Evolutionary conservation across 2,329 filamentous ascomycete genomes (phyloP).

Genomic region (Thelonectria olida): DNA sequence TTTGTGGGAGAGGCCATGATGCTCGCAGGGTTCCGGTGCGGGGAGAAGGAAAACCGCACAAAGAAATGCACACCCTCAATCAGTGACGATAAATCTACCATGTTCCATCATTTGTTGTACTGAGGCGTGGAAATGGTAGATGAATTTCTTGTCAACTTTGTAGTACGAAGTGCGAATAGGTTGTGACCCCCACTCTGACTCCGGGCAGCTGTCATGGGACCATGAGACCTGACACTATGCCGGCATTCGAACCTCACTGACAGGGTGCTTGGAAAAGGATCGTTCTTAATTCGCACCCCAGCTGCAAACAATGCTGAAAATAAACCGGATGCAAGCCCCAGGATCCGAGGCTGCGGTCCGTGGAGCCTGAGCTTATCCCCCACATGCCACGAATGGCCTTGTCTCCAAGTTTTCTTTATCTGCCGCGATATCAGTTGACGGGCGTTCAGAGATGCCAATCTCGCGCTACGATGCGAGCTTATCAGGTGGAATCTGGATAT

Average conservation of each 20-base stretch:
- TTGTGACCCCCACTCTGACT: too few relatives aligned
- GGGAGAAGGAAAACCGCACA: too few relatives aligned
- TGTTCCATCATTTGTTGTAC: not conserved
- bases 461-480: slow-evolving; percentile 8
- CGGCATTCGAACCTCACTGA: not conserved
- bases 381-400: not conserved
- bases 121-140: too few relatives aligned
- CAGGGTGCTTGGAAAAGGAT: not conserved
- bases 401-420: not conserved
- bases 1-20: too few relatives aligned
- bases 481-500: slow-evolving; percentile 3
- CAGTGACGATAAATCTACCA: too few relatives aligned
- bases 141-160: too few relatives aligned
- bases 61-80: too few relatives aligned
- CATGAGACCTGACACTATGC: too few relatives aligned
- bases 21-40: too few relatives aligned
- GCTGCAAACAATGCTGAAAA: not conserved
- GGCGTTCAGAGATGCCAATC: slow-evolving; percentile 3
- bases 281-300: not conserved
- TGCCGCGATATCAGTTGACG: not conserved
- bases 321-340: not conserved
- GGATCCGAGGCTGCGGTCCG: not conserved
- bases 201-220: too few relatives aligned
- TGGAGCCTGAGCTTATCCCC: slow-evolving; percentile 9
- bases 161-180: not conserved